A percentile compares a stretch with the other conserved stretches of the same genome.
Conservation (phyloP, 2,329 filamentous ascomycete species). For the Magnaporthiopsis rhizophila region DNA sequence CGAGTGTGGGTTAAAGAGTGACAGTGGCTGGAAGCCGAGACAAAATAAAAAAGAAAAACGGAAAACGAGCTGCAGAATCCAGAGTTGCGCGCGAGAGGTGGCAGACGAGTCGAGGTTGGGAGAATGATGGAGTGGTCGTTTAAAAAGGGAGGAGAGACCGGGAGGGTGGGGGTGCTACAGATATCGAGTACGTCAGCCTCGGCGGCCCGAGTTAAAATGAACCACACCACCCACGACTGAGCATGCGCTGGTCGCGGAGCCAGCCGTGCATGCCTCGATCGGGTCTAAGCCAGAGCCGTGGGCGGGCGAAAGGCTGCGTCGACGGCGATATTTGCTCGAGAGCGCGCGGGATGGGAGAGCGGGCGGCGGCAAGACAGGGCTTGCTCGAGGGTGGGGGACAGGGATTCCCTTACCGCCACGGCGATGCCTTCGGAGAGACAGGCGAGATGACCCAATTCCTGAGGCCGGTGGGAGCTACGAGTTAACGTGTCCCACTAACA, state of each 20-base stretch:
- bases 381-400: constrained; percentile 14
- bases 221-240: too few relatives aligned
- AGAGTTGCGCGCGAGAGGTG: constrained; percentile 24
- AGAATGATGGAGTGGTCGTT: constrained; percentile 14
- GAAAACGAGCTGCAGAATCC: constrained; percentile 13
- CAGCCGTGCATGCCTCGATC: too few relatives aligned
- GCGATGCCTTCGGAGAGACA: constrained; percentile 30
- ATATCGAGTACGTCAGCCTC: constrained; percentile 4
- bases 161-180: constrained; percentile 1
- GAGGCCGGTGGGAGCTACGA: constrained; percentile 51
- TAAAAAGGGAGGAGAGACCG: neutral
- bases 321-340: neutral
- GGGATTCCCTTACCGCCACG: constrained; percentile 44
- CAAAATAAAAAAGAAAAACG: constrained; percentile 23
- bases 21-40: constrained; percentile 44
- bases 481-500: constrained; percentile 54
- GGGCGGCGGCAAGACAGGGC: too few relatives aligned
- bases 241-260: too few relatives aligned
- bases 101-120: constrained; percentile 39
- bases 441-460: constrained; percentile 42
- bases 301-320: neutral
- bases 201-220: too few relatives aligned
- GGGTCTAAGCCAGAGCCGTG: neutral
- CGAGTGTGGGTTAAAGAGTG: constrained; percentile 52
- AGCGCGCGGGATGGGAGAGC: neutral